A percentile compares a stretch with the other conserved stretches of the same genome.
phyloP scores from a whole-genome alignment of 1,284 basidiomycete genomes.

The Meripilus lineatus region DNA sequence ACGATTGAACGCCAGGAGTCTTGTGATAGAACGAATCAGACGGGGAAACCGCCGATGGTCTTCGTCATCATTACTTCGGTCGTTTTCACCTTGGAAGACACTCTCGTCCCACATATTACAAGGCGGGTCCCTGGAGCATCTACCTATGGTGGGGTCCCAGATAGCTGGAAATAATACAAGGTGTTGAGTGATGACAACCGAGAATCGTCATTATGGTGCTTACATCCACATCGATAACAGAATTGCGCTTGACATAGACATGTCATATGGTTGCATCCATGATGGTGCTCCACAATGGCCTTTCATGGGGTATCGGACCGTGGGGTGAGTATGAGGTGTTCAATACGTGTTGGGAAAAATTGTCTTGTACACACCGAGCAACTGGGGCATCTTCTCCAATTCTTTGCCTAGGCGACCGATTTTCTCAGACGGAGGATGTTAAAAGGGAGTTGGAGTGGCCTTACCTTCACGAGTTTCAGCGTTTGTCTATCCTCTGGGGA shows the following conservation, averaged over 20 bases:
- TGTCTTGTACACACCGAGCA: conserved; percentile 25
- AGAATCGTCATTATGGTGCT: conserved; percentile 9
- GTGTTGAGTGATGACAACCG: neutral
- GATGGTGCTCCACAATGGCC: conserved; percentile 27
- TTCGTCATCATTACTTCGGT: no score
- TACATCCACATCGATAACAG: conserved; percentile 35
- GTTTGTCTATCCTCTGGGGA: conserved; percentile 36
- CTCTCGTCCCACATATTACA: conserved; percentile 38
- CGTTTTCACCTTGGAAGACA: no score
- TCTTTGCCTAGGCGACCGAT: no score
- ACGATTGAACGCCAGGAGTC: no score
- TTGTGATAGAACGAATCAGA: no score
- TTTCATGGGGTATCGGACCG: no score
- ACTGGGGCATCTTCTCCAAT: conserved; percentile 36
- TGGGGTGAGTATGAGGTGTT: conserved; percentile 3
- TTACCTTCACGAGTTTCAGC: conserved; percentile 28
- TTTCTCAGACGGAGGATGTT: no score
- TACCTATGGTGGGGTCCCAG: conserved; percentile 20
- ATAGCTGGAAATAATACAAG: conserved; percentile 16
- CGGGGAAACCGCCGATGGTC: no score
- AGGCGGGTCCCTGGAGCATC: conserved; percentile 30
- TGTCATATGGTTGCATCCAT: conserved; percentile 34
- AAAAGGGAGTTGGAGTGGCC: no score
- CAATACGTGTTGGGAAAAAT: neutral
- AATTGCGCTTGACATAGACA: conserved; percentile 30